Conservation (phyloP, 2,329 filamentous ascomycete genomes). For the Exophiala sideris region DNA sequence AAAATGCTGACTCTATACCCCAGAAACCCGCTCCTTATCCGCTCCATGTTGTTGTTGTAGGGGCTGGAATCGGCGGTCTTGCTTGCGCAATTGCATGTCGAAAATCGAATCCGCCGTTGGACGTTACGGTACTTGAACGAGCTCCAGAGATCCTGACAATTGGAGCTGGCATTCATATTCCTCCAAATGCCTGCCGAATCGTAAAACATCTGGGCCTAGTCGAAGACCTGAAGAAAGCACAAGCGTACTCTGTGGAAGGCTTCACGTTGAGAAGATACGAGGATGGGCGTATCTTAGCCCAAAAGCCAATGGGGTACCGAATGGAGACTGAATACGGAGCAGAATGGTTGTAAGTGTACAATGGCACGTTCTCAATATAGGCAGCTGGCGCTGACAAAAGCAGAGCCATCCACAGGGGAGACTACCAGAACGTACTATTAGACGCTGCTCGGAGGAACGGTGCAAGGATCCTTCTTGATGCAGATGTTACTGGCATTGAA, state of each 20-base stretch:
- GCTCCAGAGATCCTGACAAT: conserved; percentile 22
- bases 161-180: conserved; percentile 33
- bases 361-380: no score
- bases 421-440: conserved; percentile 27
- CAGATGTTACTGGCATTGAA: conserved; percentile 8
- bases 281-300: conserved; percentile 22
- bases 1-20: neutral
- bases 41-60: conserved; percentile 31
- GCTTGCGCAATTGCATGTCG: conserved; percentile 34
- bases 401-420: conserved; percentile 30
- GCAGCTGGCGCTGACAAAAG: neutral
- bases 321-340: conserved; percentile 27
- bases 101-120: conserved; percentile 15
- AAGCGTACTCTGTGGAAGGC: conserved; percentile 12
- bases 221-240: conserved; percentile 16
- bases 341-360: conserved; percentile 28
- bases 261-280: conserved; percentile 24
- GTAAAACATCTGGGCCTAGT: conserved; percentile 24
- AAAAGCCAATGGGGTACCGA: conserved; percentile 27
- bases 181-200: conserved; percentile 29
- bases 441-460: conserved; percentile 9
- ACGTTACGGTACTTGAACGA: conserved; percentile 29
- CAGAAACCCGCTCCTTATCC: neutral
- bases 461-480: conserved; percentile 3
- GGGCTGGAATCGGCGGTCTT: conserved; percentile 43